A percentile compares a stretch with the other conserved stretches of the same genome.
These are phyloP conservation scores for Neurospora sp. DNA, from an alignment of 495 filamentous ascomycete species.

Conservation along the genomic window DNA sequence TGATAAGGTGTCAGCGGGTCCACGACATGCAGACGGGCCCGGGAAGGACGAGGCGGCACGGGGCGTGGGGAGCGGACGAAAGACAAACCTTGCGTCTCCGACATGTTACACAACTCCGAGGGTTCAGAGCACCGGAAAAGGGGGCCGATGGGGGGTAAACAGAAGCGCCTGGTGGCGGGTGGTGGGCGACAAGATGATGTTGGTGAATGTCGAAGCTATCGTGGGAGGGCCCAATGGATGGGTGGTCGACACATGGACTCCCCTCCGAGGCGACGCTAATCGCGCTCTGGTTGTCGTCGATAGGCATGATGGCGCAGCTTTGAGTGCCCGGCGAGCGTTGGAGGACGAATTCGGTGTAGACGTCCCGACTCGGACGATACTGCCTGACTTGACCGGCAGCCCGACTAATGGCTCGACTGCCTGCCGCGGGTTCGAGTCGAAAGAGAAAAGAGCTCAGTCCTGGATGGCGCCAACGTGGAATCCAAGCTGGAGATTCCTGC, in stretches of 20 bases:
- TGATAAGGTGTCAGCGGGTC: constrained; percentile 4
- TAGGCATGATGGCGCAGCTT: constrained; percentile 3
- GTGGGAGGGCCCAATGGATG: constrained; percentile 6
- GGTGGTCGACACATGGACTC: constrained; percentile 8
- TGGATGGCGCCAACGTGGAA: neutral
- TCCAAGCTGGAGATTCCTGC: neutral
- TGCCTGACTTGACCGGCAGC: neutral
- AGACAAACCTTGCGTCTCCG: constrained; percentile 62
- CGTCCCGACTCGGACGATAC: neutral
- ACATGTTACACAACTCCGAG: constrained; percentile 76
- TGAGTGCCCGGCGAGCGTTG: neutral
- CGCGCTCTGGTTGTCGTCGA: constrained; percentile 5
- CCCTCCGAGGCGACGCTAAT: constrained; percentile 3
- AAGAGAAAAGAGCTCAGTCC: neutral
- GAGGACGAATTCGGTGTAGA: neutral
- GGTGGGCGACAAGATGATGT: constrained; percentile 48
- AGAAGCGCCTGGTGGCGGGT: constrained; percentile 55
- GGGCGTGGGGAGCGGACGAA: neutral
- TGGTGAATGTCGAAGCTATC: constrained; percentile 50
- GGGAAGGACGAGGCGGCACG: neutral
- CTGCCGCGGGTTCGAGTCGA: neutral
- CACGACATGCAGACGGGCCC: neutral
- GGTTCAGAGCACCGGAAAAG: constrained; percentile 38
- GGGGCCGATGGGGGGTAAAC: constrained; percentile 34
- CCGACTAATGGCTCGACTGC: neutral